These are phyloP conservation scores for Bauhinia variegata DNA, from an alignment of 306 rosid genomes.

Conservation along the genomic window DNA sequence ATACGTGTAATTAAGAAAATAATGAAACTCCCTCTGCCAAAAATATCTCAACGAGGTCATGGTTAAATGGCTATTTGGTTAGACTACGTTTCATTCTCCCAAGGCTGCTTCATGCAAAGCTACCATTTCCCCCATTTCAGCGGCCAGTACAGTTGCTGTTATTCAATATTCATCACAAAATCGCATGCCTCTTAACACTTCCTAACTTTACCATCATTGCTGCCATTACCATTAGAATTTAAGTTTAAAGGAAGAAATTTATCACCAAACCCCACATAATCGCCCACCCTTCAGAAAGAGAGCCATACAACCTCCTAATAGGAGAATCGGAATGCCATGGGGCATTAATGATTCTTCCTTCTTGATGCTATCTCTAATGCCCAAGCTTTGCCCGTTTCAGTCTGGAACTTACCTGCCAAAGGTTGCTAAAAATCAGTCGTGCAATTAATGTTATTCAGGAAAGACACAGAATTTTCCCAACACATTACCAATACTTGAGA, in stretches of 20 bases:
- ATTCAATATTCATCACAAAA: constrained; percentile 4
- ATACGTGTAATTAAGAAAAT: background rate
- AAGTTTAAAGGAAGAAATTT: background rate
- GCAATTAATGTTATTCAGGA: background rate
- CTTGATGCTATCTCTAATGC: constrained; percentile 80
- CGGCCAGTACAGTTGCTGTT: background rate
- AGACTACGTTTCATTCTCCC: constrained; percentile 12
- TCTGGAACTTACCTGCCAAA: constrained; percentile 80
- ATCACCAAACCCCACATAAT: constrained; percentile 12
- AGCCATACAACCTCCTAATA: background rate
- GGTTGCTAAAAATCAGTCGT: background rate
- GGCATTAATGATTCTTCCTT: constrained; percentile 38
- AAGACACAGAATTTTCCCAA: constrained; percentile 4
- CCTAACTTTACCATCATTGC: background rate
- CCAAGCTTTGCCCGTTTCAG: constrained; percentile 89
- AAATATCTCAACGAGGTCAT: constrained; percentile 17
- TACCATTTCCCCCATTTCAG: constrained; percentile 23
- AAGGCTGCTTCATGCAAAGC: constrained; percentile 28
- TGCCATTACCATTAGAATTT: background rate
- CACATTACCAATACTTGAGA: background rate
- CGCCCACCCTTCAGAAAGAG: background rate
- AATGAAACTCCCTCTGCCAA: constrained; percentile 1
- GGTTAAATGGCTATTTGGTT: constrained; percentile 22
- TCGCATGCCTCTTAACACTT: constrained; percentile 1
- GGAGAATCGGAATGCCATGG: constrained; percentile 2